Conservation (phyloP, 352 stramenopile genomes). For the Blastocystis sp. region DNA sequence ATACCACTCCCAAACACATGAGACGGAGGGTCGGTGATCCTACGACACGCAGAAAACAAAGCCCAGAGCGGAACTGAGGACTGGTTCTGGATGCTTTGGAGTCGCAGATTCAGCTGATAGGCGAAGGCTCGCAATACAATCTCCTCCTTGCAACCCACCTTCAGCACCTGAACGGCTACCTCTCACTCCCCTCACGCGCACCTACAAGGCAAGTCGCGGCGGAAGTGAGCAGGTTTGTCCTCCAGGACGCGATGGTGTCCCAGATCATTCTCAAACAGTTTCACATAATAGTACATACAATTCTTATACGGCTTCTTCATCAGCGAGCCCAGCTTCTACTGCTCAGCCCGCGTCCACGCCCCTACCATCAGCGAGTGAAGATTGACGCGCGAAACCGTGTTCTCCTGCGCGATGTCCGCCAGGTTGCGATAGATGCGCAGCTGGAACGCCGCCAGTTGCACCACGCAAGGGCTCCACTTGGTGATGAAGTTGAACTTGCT, state of each 20-base stretch:
- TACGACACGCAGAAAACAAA: not conserved
- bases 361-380: slow-evolving; percentile 44
- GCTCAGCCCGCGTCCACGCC: not conserved
- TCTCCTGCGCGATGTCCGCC: slow-evolving; percentile 10
- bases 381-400: slow-evolving; percentile 17
- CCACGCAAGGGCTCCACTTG: not conserved
- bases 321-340: slow-evolving; percentile 10
- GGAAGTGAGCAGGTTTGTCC: slow-evolving; percentile 20
- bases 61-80: not conserved
- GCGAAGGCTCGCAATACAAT: slow-evolving; percentile 35
- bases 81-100: slow-evolving; percentile 10
- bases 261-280: slow-evolving; percentile 62
- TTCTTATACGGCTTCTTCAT: slow-evolving; percentile 62
- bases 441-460: slow-evolving; percentile 18
- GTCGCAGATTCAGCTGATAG: slow-evolving; percentile 59
- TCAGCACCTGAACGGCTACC: slow-evolving; percentile 28
- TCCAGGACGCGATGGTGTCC: slow-evolving; percentile 50
- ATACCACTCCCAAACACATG: not conserved
- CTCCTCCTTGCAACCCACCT: slow-evolving; percentile 60
- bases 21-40: not conserved
- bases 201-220: slow-evolving; percentile 37
- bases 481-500: slow-evolving; percentile 55
- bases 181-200: not conserved
- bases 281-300: slow-evolving; percentile 39
- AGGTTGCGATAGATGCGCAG: slow-evolving; percentile 14